Percentiles rank a stretch among this genome's conserved stretches.
Conservation (phyloP, 352 stramenopile genomes). For the Globisporangium yorkense region DNA sequence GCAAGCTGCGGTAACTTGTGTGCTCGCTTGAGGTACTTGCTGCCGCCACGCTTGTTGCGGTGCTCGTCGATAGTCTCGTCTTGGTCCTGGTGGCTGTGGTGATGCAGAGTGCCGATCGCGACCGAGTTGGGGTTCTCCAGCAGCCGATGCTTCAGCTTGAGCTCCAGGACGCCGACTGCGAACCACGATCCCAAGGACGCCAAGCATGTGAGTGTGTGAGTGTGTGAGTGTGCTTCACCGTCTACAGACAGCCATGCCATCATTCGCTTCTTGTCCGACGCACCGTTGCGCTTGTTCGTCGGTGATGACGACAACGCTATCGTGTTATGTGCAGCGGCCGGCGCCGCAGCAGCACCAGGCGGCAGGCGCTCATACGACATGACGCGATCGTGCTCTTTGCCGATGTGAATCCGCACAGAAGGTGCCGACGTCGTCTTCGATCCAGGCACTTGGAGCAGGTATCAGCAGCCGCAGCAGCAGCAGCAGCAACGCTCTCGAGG, state of each 20-base stretch:
- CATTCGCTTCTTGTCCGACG: not conserved
- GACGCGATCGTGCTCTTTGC: not conserved
- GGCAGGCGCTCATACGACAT: conserved; percentile 29
- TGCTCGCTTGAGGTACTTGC: conserved; percentile 27
- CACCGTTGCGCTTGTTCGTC: conserved; percentile 52
- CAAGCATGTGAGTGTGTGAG: too few relatives aligned
- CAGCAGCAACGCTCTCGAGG: too few relatives aligned
- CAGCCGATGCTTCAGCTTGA: conserved; percentile 66
- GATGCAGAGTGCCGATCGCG: conserved; percentile 36
- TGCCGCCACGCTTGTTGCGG: not conserved
- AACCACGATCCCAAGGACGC: not conserved
- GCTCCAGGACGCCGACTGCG: conserved; percentile 49
- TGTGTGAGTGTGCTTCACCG: not conserved
- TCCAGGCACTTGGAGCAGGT: too few relatives aligned
- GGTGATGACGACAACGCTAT: conserved; percentile 15
- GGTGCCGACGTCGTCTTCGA: too few relatives aligned
- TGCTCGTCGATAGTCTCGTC: not conserved
- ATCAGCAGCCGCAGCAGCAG: too few relatives aligned
- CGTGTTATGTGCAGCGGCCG: conserved; percentile 3
- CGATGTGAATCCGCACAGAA: too few relatives aligned
- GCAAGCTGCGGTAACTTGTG: conserved; percentile 40
- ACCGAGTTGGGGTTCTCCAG: conserved; percentile 38
- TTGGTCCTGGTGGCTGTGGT: not conserved
- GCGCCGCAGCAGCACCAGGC: not conserved
- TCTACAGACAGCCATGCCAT: not conserved